These are phyloP conservation scores for Alternaria panax DNA, from an alignment of 2,329 filamentous ascomycete genomes.

Conservation along the genomic window DNA sequence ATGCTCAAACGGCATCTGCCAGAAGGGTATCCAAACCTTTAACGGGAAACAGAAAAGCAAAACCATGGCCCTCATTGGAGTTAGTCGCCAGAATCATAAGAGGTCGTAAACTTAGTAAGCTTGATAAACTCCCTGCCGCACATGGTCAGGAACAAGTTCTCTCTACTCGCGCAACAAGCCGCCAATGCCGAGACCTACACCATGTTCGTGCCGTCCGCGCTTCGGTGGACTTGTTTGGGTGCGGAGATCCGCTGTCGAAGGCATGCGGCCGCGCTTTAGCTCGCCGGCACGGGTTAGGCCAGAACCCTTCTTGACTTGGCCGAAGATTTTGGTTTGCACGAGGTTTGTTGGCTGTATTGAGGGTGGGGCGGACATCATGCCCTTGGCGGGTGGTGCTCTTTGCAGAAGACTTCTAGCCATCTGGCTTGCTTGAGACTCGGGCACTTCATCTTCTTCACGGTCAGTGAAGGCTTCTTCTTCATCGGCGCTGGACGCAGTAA, in stretches of 20 bases:
- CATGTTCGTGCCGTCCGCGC: constrained; percentile 58
- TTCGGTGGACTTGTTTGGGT: constrained; percentile 53
- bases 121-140: constrained; percentile 16
- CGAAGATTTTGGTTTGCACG: constrained; percentile 70
- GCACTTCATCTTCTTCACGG: constrained; percentile 70
- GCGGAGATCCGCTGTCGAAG: constrained; percentile 36
- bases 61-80: neutral
- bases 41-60: constrained; percentile 3
- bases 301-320: constrained; percentile 64
- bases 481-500: constrained; percentile 51
- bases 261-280: constrained; percentile 41
- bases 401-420: constrained; percentile 78
- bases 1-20: constrained; percentile 5
- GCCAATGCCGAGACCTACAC: constrained; percentile 65
- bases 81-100: constrained; percentile 23
- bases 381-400: constrained; percentile 57
- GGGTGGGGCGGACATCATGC: constrained; percentile 37
- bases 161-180: constrained; percentile 41
- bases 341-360: constrained; percentile 40
- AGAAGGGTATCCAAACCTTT: constrained; percentile 27
- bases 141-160: constrained; percentile 29
- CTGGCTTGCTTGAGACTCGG: constrained; percentile 79
- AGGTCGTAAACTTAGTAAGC: constrained; percentile 7
- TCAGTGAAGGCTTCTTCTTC: constrained; percentile 63
- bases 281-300: constrained; percentile 46